phyloP scores from a whole-genome alignment of 1,284 basidiomycete genomes.

The Cryptococcus sp. region DNA sequence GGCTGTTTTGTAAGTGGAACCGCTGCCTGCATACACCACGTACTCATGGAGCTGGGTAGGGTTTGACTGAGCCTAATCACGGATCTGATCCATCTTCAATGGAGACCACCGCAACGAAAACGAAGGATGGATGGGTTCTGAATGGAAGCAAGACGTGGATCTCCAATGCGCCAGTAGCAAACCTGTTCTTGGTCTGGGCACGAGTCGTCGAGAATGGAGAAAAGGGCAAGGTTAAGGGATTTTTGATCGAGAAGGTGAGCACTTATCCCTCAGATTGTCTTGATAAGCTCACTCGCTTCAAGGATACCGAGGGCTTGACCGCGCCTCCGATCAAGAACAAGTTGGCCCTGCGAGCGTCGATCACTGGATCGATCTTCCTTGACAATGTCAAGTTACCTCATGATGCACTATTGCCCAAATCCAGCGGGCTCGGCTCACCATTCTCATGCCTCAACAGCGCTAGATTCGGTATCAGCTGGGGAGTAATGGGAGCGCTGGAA shows the following conservation, averaged over 20 bases:
- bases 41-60: conserved; percentile 44
- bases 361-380: conserved; percentile 93
- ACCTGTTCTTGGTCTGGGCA: conserved; percentile 88
- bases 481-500: conserved; percentile 91
- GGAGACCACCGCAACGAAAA: conserved; percentile 89
- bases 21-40: neutral
- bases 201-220: conserved; percentile 41
- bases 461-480: conserved; percentile 89
- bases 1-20: conserved; percentile 80
- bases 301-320: conserved; percentile 81
- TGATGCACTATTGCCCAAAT: conserved; percentile 73
- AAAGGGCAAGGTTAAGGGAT: conserved; percentile 82
- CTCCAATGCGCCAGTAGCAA: conserved; percentile 84
- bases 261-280: neutral
- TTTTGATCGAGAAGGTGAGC: conserved; percentile 79
- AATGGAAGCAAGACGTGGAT: conserved; percentile 98
- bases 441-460: conserved; percentile 92
- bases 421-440: conserved; percentile 74
- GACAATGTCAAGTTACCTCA: conserved; percentile 74
- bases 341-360: conserved; percentile 80
- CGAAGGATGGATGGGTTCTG: conserved; percentile 76
- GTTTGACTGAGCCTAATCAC: conserved; percentile 94
- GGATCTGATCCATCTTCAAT: conserved; percentile 92
- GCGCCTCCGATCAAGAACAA: conserved; percentile 93
- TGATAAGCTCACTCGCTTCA: conserved; percentile 5